Evolutionary conservation across 441 rosid species (phyloP), one percentile per base, ranked within the genome.

Genomic region (Aleurites moluccanus): DNA sequence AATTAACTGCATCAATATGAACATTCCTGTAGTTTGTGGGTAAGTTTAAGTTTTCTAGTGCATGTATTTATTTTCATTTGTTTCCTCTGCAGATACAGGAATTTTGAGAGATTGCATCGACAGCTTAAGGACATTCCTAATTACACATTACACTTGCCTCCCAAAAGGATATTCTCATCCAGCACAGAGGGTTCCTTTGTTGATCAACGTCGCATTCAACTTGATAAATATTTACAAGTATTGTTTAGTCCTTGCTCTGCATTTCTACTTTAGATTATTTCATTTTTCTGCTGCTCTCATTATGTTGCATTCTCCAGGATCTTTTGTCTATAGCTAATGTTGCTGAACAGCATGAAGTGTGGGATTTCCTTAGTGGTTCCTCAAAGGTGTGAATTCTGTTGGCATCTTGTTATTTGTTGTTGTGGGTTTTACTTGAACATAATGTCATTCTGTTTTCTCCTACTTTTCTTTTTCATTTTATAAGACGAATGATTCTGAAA

Each of bases 121-220:
- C 89, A 87, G 56, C 98, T 96, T 72, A 96, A 91, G 85, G 99
- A 93, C 44, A 92, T 96, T 77, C 99, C 99, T 27, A 96, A 96
- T 80, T 96, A 92, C 84, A 92, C 92, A 44, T 84, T 96, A 78
- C 97, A 96, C 77, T 84, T 96, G 84, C 99, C 99, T 38, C 99
- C 99, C 72, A 96, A 96, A 83, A 90, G 98, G 82, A 93, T 96
- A 85, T 96, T 96, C 86, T 93, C 99, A n/a, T 96, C 99, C 69
- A 96, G 99, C 81, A 96, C 97, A 0, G 99, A 96, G 81, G 97
- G 93, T 67, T 82, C 98, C 72, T 96, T 96, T 89, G 99, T 96
- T 83, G 97, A 89, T 84, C 96, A 95, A 77, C 97, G 99, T 69
- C 93, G 99, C 85, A 92, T 93, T 86, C 96, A 88, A 86, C 97